Base-by-base conservation (phyloP, 140 eudicot species). In the Eryngium alpinum region DNA sequence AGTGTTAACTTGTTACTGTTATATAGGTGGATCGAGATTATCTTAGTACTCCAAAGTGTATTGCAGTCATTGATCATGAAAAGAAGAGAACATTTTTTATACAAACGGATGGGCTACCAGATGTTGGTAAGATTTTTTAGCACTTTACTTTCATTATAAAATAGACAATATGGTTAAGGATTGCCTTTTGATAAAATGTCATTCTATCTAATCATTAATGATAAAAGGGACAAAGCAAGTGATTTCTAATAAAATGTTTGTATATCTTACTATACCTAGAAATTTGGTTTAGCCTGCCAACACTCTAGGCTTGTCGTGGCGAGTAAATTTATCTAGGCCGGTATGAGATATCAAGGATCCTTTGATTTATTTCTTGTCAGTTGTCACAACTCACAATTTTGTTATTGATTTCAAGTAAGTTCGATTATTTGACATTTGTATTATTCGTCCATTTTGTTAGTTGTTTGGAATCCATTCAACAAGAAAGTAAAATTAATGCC, bases 381-480 rank as follows among this genome's bases (percentile, higher is more conserved):
- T n/a, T n/a, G n/a, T 43, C 14, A 22, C 59, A n/a, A 44, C 60
- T 12, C 24, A 46, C 12, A 59, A n/a, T n/a, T n/a, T n/a, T n/a
- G n/a, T n/a, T n/a, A 9, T 25, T 75, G 62, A 25, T 38, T 46
- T 15, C 5, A 15, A n/a, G 9, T 50, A 49, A n/a, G 34, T 25
- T 75, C 46, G 10, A 22, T 38, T 38, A 53, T 53, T 18, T 18
- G 49, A 75, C 62, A 27, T 49, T 27, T 59, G 60, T 19, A n/a
- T 80, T 22, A 34, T 74, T 60, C 31, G 15, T 73, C 32, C 25
- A 13, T 15, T 69, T 6, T 13, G 27, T 69, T 77, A 94, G 98
- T 89, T 78, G 97, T 94, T 57, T 94, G 98, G 98, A 94, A 94
- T 77, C 97, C 98, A 75, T 94, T 97, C 97, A 94, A 94, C 62